Evolutionary conservation across 1,284 basidiomycete species (phyloP).

Genomic region (Rhodotorula glutinis): DNA sequence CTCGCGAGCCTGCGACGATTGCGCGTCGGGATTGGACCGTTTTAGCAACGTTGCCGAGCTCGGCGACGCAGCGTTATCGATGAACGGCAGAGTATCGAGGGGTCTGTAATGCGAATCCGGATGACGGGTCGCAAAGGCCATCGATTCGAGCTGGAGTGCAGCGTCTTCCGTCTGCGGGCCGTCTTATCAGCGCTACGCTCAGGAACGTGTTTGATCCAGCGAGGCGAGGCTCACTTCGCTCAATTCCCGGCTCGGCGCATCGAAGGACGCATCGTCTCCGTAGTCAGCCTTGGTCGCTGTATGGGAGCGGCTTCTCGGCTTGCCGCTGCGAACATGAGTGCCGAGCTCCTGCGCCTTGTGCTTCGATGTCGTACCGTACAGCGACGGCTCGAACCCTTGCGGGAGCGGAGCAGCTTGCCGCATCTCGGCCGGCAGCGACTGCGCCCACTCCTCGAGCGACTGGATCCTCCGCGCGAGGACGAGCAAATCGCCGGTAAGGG

Average conservation of each 20-base stretch:
- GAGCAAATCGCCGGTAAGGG: conserved; percentile 28
- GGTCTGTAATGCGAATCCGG: conserved; percentile 20
- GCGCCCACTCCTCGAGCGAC: conserved; percentile 25
- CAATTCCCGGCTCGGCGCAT: conserved; percentile 4
- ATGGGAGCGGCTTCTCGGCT: neutral
- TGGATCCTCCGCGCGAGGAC: conserved; percentile 24
- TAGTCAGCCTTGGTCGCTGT: neutral
- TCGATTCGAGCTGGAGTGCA: conserved; percentile 25
- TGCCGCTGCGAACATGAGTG: neutral
- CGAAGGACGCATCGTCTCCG: conserved; percentile 7
- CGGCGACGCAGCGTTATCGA: conserved; percentile 17
- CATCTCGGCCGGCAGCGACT: conserved; percentile 18
- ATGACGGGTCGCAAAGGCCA: conserved; percentile 13
- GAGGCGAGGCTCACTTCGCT: conserved; percentile 7
- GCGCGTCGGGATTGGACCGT: neutral
- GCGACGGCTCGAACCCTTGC: conserved; percentile 7
- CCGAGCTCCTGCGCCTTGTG: conserved; percentile 4
- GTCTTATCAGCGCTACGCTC: neutral
- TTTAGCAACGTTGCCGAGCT: neutral
- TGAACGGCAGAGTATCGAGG: conserved; percentile 28
- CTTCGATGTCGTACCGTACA: conserved; percentile 23
- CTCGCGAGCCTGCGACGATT: conserved; percentile 6
- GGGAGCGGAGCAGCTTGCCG: conserved; percentile 5
- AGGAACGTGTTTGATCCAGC: neutral
- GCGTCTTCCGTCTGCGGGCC: conserved; percentile 23